Evolutionary conservation across 148 eudicot genomes (phyloP), one percentile per base, ranked within the genome.

Genomic region (Camellia lanceoleosa): DNA sequence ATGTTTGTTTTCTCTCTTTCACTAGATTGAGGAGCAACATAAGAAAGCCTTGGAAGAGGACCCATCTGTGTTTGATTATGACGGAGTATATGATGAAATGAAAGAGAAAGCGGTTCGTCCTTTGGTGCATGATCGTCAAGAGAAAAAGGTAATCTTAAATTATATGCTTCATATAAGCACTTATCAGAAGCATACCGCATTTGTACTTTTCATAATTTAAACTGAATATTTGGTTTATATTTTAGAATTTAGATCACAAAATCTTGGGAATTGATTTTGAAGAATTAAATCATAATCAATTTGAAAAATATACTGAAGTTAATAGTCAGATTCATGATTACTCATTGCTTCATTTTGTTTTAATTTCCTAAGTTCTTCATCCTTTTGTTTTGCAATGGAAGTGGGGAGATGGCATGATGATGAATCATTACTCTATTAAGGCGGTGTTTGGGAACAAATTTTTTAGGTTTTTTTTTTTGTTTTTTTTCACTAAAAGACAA

Each of bases 11-110:
- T 73, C 42, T 3, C 66, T 78, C 12, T 14, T 69, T 74, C 56
- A 44, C 56, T 62, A 96, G 99, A 85, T 89, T 82, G 98, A 93
- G 84, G 93, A 96, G 85, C 97, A 90, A 86, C 97, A 93, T 64
- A 93, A 93, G 87, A 93, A 93, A 82, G 95, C 98, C 0, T 82
- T 93, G 80, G 98, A 93, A 74, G 99, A 96, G 83, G 99, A 96
- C 68, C 98, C 99, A 5, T 87, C 92, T 7, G 91, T 86, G 15
- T 96, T 96, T 73, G 98, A 96, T 82, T 96, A 96, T 82, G 99
- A 96, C 77, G 98, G 93, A 16, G 98, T 91, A 42, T 92, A 93
- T 83, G 95, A 93, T 80, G 87, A 93, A 73, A 92, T 93, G 97
- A 95, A 95, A 79, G 82, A 88, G 67, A 88, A 92, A 63, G 77